Conservation (phyloP, 2,329 filamentous ascomycete genomes). For the Cytospora chrysosperma region DNA sequence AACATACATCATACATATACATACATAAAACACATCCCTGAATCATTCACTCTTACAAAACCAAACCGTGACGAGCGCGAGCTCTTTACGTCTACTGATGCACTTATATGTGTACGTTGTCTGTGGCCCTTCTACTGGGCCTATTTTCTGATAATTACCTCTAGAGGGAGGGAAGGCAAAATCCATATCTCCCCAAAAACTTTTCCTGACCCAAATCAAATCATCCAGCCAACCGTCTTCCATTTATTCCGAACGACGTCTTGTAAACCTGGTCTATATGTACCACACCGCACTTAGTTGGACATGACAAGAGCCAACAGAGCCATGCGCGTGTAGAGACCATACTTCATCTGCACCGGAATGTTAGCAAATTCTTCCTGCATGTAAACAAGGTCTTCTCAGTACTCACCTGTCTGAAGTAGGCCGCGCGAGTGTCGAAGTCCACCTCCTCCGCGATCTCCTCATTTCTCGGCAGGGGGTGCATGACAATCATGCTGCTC, state of each 20-base stretch:
- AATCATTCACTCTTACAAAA: conserved; percentile 35
- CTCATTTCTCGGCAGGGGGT: conserved; percentile 88
- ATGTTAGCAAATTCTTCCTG: conserved; percentile 38
- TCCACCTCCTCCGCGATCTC: conserved; percentile 96
- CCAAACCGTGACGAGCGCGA: conserved; percentile 21
- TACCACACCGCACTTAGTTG: conserved; percentile 29
- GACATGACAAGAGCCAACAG: conserved; percentile 90
- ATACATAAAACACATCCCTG: conserved; percentile 21
- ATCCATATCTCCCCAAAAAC: background rate
- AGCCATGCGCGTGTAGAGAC: conserved; percentile 97
- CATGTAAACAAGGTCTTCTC: conserved; percentile 46
- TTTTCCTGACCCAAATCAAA: conserved; percentile 11
- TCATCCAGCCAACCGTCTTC: background rate
- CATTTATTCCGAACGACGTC: conserved; percentile 1
- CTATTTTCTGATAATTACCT: conserved; percentile 5
- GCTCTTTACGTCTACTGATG: conserved; percentile 24
- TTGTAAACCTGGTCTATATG: conserved; percentile 11
- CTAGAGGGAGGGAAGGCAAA: conserved; percentile 2
- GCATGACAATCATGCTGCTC: conserved; percentile 89
- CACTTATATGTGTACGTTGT: conserved; percentile 22
- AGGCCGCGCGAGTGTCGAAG: conserved; percentile 93
- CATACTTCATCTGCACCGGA: conserved; percentile 80
- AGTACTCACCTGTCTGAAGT: conserved; percentile 99
- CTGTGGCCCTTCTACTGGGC: conserved; percentile 28
- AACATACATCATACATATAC: conserved; percentile 20